phyloP scores from a whole-genome alignment of 2,329 filamentous ascomycete species.

The Trichoderma sp. region DNA sequence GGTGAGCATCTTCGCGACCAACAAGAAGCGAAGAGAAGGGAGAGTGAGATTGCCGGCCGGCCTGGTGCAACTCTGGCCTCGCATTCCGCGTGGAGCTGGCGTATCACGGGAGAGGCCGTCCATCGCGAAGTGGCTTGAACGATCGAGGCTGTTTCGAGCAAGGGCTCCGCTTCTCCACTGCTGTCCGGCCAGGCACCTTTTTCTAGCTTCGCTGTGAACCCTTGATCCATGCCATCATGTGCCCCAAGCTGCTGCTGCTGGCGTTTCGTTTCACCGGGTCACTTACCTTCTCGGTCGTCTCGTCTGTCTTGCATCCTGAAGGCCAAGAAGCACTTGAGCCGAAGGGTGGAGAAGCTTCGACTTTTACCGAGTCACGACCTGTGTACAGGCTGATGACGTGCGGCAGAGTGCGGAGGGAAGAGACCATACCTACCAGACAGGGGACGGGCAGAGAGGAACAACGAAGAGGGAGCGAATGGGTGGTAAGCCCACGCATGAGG shows the following conservation, averaged over 20 bases:
- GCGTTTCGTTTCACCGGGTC: conserved; percentile 21
- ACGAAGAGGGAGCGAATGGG: not conserved
- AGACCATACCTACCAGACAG: not conserved
- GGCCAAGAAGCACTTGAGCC: not conserved
- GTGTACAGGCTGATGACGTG: conserved; percentile 6
- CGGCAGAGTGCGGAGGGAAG: not conserved
- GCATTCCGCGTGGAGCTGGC: conserved; percentile 24
- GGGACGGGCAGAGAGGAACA: not conserved
- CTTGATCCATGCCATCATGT: conserved; percentile 22
- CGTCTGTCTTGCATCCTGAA: not conserved
- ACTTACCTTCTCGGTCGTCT: conserved; percentile 12
- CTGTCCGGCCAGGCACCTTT: conserved; percentile 16
- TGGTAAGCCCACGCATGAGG: conserved; percentile 7
- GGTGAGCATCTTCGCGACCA: not conserved
- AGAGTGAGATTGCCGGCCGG: not conserved
- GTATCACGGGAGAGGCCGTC: conserved; percentile 27
- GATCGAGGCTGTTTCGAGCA: conserved; percentile 17
- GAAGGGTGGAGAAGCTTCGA: conserved; percentile 15
- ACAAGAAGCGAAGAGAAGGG: not conserved
- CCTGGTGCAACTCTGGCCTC: conserved; percentile 13
- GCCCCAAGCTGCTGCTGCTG: conserved; percentile 6
- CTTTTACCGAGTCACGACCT: not conserved
- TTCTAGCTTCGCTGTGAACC: conserved; percentile 17
- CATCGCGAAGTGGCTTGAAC: conserved; percentile 21
- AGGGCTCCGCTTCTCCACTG: conserved; percentile 24